Base-by-base conservation (phyloP, 2,329 filamentous ascomycete species). In the Penicillium glabrum region DNA sequence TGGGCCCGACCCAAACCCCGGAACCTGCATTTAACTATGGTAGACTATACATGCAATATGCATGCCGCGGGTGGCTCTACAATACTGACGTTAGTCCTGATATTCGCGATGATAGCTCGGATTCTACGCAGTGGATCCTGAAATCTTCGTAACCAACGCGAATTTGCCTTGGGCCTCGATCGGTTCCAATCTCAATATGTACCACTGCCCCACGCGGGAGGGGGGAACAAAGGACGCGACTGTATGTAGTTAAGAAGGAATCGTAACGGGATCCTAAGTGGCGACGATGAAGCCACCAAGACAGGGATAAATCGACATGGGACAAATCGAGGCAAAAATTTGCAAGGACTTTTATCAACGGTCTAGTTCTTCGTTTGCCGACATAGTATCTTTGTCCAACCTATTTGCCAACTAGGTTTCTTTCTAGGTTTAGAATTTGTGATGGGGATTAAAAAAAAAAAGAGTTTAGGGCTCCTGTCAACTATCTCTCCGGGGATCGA, bases 381-480 rank as follows among this genome's bases (percentile, higher is more conserved):
- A n/a, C n/a, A n/a, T 16, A 9, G 35, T 39, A 10, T 10, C 11
- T 19, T 39, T n/a, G 35, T 39, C n/a, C n/a, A 9, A 3, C 8
- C 9, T 39, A 5, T 10, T 19, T n/a, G n/a, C 5, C 16, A n/a
- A 10, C 7, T 39, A 39, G n/a, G n/a, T 39, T 39, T 39, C 9
- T 19, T 19, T 46, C 23, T 46, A 23, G 24, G 23, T 33, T 10
- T 19, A 11, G 1, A 6, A 6, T 19, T 19, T 19, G 35, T 39
- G 35, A 39, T 39, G 35, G 35, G 35, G 35, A 19, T 39, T 5
- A 10, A 35, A 41, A 50, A 10, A 10, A 50, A 58, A 51, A 51
- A 55, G 29, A 53, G 21, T 56, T 61, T 50, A 46, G 37, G 55
- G 51, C 57, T 47, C 59, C 66, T 66, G 64, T 67, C 65, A 67